Base-by-base conservation (phyloP, 805 yeast species). In the Cyberlindnera euphorbiae region DNA sequence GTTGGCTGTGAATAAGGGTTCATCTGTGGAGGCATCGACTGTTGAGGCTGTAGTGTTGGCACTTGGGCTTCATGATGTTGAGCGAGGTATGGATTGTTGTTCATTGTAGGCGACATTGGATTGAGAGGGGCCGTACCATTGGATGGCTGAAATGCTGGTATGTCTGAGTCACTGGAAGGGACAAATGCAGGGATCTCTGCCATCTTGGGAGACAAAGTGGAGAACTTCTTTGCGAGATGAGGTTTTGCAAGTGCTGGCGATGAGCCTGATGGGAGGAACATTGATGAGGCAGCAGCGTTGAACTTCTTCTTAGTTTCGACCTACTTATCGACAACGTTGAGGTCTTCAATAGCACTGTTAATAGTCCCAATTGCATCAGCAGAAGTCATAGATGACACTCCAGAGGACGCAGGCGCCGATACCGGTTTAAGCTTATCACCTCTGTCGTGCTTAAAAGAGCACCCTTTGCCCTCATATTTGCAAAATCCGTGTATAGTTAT, bases 401-500 rank as follows among this genome's bases (percentile, higher is more conserved):
- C 19, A 24, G 45, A 26, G 28, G 44, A 31, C 13, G 47, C 26
- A 8, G 44, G 21, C 17, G 41, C 31, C 12, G 30, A 14, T 9
- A 25, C n/a, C 46, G 28, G 13, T 18, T 30, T 35, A 30, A 30
- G 32, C 10, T 15, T 25, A 36, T 26, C 52, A 31, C 62, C 66
- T 26, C 55, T 60, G 40, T 73, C 82, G 56, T 85, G 95, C 33
- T 75, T 77, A 55, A 85, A 87, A 3, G 80, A 82, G 55, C 96
- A 87, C 9, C 95, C 95, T 51, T 85, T 86, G 47, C 82, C 82
- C 50, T 84, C 88, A 62, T 74, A 86, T 57, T 85, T 85, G 66
- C 96, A 87, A 52, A 73, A 85, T 4, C 96, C 96, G 63, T 86
- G 87, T 23, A 85, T 84, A 32, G 81, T 75, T 37, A 86, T 79